Evolutionary conservation across 2,329 filamentous ascomycete genomes (phyloP).

Genomic region (Aspergillus phoenicis): DNA sequence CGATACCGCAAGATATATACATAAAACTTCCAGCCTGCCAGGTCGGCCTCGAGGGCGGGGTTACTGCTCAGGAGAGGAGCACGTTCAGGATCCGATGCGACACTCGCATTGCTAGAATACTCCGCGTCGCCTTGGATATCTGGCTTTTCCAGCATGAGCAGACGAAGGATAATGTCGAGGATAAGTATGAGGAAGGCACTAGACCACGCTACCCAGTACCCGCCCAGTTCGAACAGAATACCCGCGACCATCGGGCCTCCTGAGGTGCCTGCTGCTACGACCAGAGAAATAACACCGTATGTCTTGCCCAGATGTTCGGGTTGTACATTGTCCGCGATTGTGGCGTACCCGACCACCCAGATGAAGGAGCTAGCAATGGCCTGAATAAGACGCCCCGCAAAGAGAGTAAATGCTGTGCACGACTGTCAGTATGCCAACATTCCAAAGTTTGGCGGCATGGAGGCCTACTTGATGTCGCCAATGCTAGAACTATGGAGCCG

Average conservation of each 20-base stretch:
- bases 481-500: constrained; percentile 25
- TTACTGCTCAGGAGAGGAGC: constrained; percentile 11
- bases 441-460: neutral
- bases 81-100: constrained; percentile 9
- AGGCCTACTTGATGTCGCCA: constrained; percentile 28
- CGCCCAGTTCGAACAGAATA: constrained; percentile 28
- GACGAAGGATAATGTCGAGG: constrained; percentile 32
- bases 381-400: constrained; percentile 32
- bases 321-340: constrained; percentile 30
- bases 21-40: constrained; percentile 27
- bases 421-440: neutral
- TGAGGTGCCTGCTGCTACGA: constrained; percentile 30
- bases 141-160: constrained; percentile 25
- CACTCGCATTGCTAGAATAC: neutral
- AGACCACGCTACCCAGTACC: constrained; percentile 35
- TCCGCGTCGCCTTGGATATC: neutral
- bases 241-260: constrained; percentile 33
- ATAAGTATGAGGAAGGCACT: constrained; percentile 30
- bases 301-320: constrained; percentile 29
- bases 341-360: constrained; percentile 35
- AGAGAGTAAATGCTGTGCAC: constrained; percentile 18
- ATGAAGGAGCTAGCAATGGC: constrained; percentile 28
- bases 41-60: neutral
- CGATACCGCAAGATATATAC: constrained; percentile 46
- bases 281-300: constrained; percentile 28